Evolutionary conservation across 495 filamentous ascomycete species (phyloP).

Genomic region (Tuber melanosporum): DNA sequence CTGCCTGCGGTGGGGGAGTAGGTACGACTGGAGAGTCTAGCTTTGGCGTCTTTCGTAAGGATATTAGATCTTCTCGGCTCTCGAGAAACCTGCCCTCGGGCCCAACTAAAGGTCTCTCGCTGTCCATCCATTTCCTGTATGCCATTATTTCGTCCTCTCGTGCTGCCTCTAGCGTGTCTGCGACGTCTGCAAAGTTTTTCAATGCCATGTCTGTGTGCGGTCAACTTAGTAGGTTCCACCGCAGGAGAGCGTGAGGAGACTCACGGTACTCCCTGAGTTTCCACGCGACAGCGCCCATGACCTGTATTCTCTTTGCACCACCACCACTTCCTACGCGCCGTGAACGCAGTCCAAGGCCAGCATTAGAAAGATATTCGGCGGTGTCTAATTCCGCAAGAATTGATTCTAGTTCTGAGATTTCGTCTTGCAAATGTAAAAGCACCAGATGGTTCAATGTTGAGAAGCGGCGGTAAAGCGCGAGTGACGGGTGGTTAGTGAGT

Average conservation of each 20-base stretch:
- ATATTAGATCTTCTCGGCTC: not conserved
- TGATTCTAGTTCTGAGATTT: conserved; percentile 70
- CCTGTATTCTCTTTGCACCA: conserved; percentile 54
- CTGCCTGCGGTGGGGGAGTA: not conserved
- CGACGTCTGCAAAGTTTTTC: conserved; percentile 30
- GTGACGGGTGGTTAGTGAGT: conserved; percentile 21
- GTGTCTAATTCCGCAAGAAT: conserved; percentile 54
- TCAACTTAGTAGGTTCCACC: conserved; percentile 3
- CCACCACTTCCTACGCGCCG: conserved; percentile 65
- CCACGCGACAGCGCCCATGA: conserved; percentile 62
- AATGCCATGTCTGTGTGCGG: conserved; percentile 25
- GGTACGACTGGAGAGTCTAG: not conserved
- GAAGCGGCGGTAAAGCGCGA: conserved; percentile 71
- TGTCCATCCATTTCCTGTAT: conserved; percentile 28
- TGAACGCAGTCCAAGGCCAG: conserved; percentile 62
- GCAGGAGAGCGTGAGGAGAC: conserved; percentile 34
- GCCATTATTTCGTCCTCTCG: conserved; percentile 22
- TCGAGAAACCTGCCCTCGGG: conserved; percentile 16
- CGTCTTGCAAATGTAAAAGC: conserved; percentile 79
- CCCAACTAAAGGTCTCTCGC: conserved; percentile 22
- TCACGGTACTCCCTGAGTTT: conserved; percentile 82
- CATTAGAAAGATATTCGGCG: conserved; percentile 52
- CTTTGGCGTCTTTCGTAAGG: not conserved
- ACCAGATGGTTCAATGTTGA: conserved; percentile 77
- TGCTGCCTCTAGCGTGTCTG: conserved; percentile 10